These are phyloP conservation scores for Pharus latifolius DNA, from an alignment of 176 grass and related monocot genomes.

Conservation along the genomic window DNA sequence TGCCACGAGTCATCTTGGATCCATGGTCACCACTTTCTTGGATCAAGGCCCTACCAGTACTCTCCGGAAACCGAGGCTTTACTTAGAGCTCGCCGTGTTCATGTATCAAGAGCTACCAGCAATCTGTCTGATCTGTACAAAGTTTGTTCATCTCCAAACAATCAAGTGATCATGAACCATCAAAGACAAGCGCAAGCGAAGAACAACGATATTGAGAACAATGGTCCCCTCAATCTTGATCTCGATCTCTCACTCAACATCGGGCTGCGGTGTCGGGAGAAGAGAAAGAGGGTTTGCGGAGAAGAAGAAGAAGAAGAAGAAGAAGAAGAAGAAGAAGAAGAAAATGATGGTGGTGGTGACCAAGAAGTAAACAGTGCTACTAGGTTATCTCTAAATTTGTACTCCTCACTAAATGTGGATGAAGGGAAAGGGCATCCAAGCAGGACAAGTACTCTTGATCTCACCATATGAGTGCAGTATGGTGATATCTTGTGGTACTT, in stretches of 20 bases:
- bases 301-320: too few species aligned
- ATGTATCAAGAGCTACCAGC: background rate
- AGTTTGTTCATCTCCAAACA: background rate
- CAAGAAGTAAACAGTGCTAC: background rate
- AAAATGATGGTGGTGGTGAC: background rate
- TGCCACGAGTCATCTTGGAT: constrained; percentile 13
- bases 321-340: too few species aligned
- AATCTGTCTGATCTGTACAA: too few species aligned
- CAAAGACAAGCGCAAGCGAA: background rate
- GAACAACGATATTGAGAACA: background rate
- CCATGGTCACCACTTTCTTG: constrained; percentile 6
- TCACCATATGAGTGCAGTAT: constrained; percentile 31
- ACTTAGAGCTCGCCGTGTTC: background rate
- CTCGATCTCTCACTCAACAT: constrained; percentile 26
- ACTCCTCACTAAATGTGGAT: constrained; percentile 1
- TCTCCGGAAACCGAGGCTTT: background rate
- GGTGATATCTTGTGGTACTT: constrained; percentile 59
- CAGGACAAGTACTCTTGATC: constrained; percentile 51
- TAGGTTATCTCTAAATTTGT: constrained; percentile 22
- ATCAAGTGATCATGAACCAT: background rate
- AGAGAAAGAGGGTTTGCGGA: background rate
- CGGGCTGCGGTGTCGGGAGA: background rate
- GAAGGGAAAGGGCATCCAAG: constrained; percentile 2
- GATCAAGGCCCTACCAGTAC: constrained; percentile 8
- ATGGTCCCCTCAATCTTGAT: constrained; percentile 6